Base-by-base conservation (phyloP, 164 flowering plant species). In the Piper betle region DNA sequence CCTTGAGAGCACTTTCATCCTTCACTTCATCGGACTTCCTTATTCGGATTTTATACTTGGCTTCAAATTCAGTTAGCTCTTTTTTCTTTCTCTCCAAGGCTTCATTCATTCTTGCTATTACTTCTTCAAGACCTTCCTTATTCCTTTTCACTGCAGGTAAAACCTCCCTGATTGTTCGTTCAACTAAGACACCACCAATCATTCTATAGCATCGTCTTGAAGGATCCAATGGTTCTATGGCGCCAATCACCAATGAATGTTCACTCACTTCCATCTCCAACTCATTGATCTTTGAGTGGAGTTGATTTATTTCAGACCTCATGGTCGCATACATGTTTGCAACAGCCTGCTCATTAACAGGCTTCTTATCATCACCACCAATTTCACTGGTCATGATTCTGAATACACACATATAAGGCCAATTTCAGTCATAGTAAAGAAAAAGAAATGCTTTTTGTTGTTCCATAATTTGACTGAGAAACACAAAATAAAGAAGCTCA, bases 111-210 rank as follows among this genome's bases (percentile, higher is more conserved):
- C 91, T 70, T 20, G 82, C 61, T 59, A 92, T 80, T 25, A 93
- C 98, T 78, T 87, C 96, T 66, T 93, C 91, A 10, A 93, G 72
- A 37, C 98, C 98, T 58, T 84, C 96, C 68, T 84, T 89, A 68
- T 89, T 93, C 43, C 89, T 75, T 61, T 83, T 83, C 40, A 92
- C 98, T 40, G 97, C 98, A 52, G 97, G 98, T 60, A 92, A 68
- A 59, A 93, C 92, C 71, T 89, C 96, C 57, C 78, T 83, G 73
- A 93, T 74, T 39, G 96, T 93, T 76, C 97, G 83, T 75, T 93
- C 97, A 39, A 89, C 97, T 61, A 93, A 79, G 52, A 93, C 96
- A 33, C 97, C 98, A 25, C 98, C 94, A 60, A 89, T 87, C 97
- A 92, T 92, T 39, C 97, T 73, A 71, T 84, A 92, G 78, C 94